phyloP scores from a whole-genome alignment of 148 eudicot genomes.

The Nyssa sinensis region DNA sequence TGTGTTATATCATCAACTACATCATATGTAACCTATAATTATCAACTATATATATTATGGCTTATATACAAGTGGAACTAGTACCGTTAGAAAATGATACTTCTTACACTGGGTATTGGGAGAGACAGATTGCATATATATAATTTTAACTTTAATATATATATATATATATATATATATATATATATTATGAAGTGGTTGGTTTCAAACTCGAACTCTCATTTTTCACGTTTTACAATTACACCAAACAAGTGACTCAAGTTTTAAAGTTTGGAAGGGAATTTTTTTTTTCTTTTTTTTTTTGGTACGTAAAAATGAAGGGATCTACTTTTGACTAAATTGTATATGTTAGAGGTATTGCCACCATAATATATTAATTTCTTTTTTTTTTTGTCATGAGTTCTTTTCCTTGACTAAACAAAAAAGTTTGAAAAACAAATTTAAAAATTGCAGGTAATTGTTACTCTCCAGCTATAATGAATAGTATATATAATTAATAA shows the following conservation, averaged over 20 bases:
- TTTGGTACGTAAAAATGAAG: not conserved
- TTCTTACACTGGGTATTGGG: no score
- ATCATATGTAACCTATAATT: not conserved
- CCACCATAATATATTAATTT: not conserved
- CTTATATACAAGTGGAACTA: not conserved
- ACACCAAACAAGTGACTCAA: no score
- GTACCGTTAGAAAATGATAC: not conserved
- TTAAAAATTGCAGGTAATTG: not conserved
- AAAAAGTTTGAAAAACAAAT: constrained; percentile 1
- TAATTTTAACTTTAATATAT: no score
- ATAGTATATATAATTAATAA: not conserved
- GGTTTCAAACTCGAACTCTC: no score
- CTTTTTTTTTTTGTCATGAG: not conserved
- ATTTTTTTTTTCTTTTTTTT: not conserved
- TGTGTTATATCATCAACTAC: constrained; percentile 6
- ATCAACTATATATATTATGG: not conserved
- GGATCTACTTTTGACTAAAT: constrained; percentile 20
- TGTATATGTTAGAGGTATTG: constrained; percentile 1
- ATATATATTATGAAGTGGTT: not conserved
- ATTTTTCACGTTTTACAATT: no score
- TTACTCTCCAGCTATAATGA: not conserved
- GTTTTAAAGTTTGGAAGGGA: no score
- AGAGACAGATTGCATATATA: not conserved
- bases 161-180: no score
- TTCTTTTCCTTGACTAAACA: constrained; percentile 16